Evolutionary conservation across 305 asterid species (phyloP), one percentile per base, ranked within the genome.

Genomic region (Euphrasia arctica): DNA sequence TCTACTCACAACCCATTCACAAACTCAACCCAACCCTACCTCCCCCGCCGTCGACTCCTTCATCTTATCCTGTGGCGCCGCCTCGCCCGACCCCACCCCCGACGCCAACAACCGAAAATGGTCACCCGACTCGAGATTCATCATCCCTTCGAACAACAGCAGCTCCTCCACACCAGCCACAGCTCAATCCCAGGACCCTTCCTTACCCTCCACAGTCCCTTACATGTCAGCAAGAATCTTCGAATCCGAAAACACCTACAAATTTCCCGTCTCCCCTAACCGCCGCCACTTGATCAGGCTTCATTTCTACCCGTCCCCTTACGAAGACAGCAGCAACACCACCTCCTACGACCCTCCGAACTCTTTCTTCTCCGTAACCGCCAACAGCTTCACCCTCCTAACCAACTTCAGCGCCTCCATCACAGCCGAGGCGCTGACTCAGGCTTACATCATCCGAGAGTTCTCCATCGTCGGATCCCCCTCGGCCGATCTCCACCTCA

Each of bases 141-240:
- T 88, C 42, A 18, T 60, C 1, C 3, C 51, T 13, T 58, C 82
- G 0, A 60, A 64, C 4, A 64, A 62, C 7, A 68, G 74, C 15
- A 47, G 2, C 54, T 4, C 2, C 9, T 74, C 85, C 10, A 4
- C 70, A 4, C 31, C 75, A 4, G 65, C 80, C 65, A 56, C 62
- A 0, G 86, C 96, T 28, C 62, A 74, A 54, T 67, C 60, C 62
- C 94, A 83, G 70, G 91, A 88, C 65, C 89, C 94, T 55, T 80
- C 96, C 7, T 79, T 88, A 68, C 85, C 88, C n/a, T 85, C 89
- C 47, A 69, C 70, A 11, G 43, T 83, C 10, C 96, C 93, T 0
- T 88, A 85, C 75, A 85, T 85, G 96, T 76, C 83, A 0, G 88
- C 94, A 22, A 75, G 91, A 43, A 45, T 88, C 32, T 84, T 88